Conservation (phyloP, 1,284 basidiomycete genomes). For the Psilocybe mexicana region DNA sequence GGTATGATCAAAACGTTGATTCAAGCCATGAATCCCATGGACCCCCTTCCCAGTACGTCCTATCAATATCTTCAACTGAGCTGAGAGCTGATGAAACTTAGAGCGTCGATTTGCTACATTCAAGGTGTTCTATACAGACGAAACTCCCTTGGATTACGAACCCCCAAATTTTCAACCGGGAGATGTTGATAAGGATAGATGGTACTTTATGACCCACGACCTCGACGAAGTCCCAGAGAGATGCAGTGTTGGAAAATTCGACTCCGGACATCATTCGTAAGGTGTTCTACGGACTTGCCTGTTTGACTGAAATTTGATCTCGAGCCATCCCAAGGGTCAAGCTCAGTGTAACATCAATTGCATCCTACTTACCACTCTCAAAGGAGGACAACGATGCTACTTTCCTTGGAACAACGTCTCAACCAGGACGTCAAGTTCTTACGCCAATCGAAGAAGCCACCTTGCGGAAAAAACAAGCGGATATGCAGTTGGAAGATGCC, state of each 20-base stretch:
- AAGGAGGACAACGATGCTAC: conserved; percentile 58
- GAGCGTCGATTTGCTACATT: conserved; percentile 81
- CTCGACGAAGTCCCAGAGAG: conserved; percentile 68
- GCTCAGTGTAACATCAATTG: conserved; percentile 69
- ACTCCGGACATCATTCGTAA: conserved; percentile 73
- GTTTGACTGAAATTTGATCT: conserved; percentile 7
- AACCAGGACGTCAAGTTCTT: conserved; percentile 37
- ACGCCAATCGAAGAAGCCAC: conserved; percentile 58
- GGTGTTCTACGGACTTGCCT: conserved; percentile 19
- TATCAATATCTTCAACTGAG: background rate
- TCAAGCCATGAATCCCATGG: conserved; percentile 74
- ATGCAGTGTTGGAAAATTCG: conserved; percentile 62
- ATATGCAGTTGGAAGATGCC: conserved; percentile 52
- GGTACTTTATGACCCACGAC: conserved; percentile 76
- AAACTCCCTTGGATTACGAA: conserved; percentile 75
- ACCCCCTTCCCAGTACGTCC: conserved; percentile 66
- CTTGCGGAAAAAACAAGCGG: conserved; percentile 51
- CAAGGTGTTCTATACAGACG: conserved; percentile 77
- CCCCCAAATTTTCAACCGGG: conserved; percentile 73
- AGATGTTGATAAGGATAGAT: conserved; percentile 66
- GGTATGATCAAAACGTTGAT: conserved; percentile 72
- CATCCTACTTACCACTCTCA: conserved; percentile 67
- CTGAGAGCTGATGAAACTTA: conserved; percentile 28
- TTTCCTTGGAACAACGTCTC: conserved; percentile 51
- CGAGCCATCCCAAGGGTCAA: conserved; percentile 48